phyloP scores from a whole-genome alignment of 805 yeast genomes.

The Wickerhamiella shivajii region DNA sequence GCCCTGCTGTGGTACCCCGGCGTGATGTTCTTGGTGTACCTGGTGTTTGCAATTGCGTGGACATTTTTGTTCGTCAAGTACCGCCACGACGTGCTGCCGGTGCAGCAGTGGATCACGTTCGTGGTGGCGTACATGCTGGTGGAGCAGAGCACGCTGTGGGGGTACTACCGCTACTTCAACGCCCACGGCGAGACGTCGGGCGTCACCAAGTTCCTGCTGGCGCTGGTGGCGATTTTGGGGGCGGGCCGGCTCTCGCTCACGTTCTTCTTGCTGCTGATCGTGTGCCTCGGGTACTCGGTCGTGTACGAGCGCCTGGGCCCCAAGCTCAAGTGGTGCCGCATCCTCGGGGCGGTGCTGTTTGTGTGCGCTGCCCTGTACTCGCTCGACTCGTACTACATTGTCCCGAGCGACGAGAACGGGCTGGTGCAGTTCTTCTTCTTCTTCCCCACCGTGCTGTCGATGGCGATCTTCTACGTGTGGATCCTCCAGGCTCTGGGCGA shows the following conservation, averaged over 20 bases:
- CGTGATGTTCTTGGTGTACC: slow-evolving; percentile 66
- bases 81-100: slow-evolving; percentile 72
- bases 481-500: slow-evolving; percentile 57
- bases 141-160: slow-evolving; percentile 82
- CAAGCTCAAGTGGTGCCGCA: slow-evolving; percentile 58
- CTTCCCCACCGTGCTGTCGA: slow-evolving; percentile 56
- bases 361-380: slow-evolving; percentile 39
- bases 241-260: slow-evolving; percentile 76
- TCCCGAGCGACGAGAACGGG: slow-evolving; percentile 31
- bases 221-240: slow-evolving; percentile 62
- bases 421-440: slow-evolving; percentile 42
- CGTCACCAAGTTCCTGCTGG: slow-evolving; percentile 59
- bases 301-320: slow-evolving; percentile 75
- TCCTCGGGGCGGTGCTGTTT: slow-evolving; percentile 44
- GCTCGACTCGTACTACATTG: slow-evolving; percentile 37
- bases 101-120: slow-evolving; percentile 81
- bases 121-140: slow-evolving; percentile 68
- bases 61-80: slow-evolving; percentile 75
- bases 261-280: slow-evolving; percentile 70
- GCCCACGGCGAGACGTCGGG: slow-evolving; percentile 32
- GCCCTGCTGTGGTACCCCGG: slow-evolving; percentile 88
- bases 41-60: slow-evolving; percentile 67
- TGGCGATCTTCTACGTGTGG: slow-evolving; percentile 59
- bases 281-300: slow-evolving; percentile 87
- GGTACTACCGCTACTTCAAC: slow-evolving; percentile 75